These are phyloP conservation scores for Globisporangium cederbergense DNA, from an alignment of 352 stramenopile species.

Conservation along the genomic window DNA sequence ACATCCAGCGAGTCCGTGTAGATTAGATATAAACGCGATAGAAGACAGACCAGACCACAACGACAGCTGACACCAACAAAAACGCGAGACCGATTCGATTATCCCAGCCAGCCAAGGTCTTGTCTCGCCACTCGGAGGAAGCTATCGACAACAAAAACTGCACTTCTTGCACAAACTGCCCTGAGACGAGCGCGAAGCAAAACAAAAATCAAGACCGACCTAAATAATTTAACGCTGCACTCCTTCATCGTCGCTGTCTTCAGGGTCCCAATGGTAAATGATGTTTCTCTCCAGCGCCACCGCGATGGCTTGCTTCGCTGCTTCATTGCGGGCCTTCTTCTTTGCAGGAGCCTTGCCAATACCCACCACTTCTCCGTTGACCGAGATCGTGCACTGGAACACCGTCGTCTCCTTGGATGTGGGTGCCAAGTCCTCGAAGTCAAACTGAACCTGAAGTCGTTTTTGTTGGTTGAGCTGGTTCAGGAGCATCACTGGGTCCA, in stretches of 20 bases:
- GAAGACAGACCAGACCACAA: slow-evolving; percentile 14
- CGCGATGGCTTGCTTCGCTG: slow-evolving; percentile 66
- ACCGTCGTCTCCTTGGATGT: slow-evolving; percentile 26
- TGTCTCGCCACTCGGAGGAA: not conserved
- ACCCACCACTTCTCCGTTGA: slow-evolving; percentile 44
- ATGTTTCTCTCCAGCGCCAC: slow-evolving; percentile 62
- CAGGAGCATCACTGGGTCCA: slow-evolving; percentile 43
- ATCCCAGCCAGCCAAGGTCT: not conserved
- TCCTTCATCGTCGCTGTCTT: slow-evolving; percentile 12
- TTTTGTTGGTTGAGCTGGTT: slow-evolving; percentile 52
- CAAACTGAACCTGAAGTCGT: slow-evolving; percentile 38
- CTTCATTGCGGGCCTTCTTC: slow-evolving; percentile 76
- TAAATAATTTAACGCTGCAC: slow-evolving; percentile 9
- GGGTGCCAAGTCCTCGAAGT: slow-evolving; percentile 43
- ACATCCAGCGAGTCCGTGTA: slow-evolving; percentile 28
- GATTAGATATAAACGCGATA: slow-evolving; percentile 37
- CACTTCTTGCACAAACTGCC: slow-evolving; percentile 10
- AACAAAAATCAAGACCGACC: slow-evolving; percentile 7
- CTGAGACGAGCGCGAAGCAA: slow-evolving; percentile 3
- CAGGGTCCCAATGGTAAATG: slow-evolving; percentile 29
- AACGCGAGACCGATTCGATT: slow-evolving; percentile 4
- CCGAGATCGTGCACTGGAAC: slow-evolving; percentile 48
- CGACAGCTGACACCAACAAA: not conserved
- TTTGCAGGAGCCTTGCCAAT: slow-evolving; percentile 53
- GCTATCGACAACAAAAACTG: slow-evolving; percentile 9